Evolutionary conservation across 139 green algal species (phyloP), one percentile per base, ranked within the genome.

Genomic region (Coelastrella sp.): DNA sequence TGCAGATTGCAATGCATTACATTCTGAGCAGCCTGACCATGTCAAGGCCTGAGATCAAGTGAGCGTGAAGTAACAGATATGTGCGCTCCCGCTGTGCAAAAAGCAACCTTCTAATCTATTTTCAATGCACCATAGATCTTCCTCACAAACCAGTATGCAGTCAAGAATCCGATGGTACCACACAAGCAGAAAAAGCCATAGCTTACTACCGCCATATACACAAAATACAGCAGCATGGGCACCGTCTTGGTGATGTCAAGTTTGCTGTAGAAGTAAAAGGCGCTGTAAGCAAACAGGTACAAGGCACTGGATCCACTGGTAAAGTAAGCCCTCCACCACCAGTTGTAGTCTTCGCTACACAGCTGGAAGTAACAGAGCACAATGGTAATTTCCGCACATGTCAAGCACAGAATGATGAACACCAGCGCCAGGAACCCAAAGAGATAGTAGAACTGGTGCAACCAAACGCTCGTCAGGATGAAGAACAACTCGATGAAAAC

Each of bases 401-500:
- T 99, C 88, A 99, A 90, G 86, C 97, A 90, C 19, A 99, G 91
- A 90, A 99, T 99, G 84, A 97, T 63, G 63, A 98, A 98, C 23
- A 99, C 97, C 7, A 99, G 91, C 81, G 94, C 95, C 73, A 99
- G 90, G 94, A 99, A 99, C 48, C 97, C 97, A 86, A 99, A 99
- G 68, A 99, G 92, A 92, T 99, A 99, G 81, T 93, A 92, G 87
- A 92, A 93, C 83, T 93, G 93, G 85, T 98, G 95, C 71, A 98
- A 94, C 96, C 97, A 99, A 85, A 99, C 98, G 81, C 94, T 98
- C 5, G 96, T 98, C 21, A 99, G 93, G 90, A 99, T 99, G 93
- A 99, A 99, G 91, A 99, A 74, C 21, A 99, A 94, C 91, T 99
- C 97, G 74, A 99, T 99, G 94, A 99, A 99, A 19, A 99, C 97